Percentiles rank a stretch among this genome's conserved stretches.
phyloP scores from a whole-genome alignment of 129 eudicot species.

The Silybum marianum region DNA sequence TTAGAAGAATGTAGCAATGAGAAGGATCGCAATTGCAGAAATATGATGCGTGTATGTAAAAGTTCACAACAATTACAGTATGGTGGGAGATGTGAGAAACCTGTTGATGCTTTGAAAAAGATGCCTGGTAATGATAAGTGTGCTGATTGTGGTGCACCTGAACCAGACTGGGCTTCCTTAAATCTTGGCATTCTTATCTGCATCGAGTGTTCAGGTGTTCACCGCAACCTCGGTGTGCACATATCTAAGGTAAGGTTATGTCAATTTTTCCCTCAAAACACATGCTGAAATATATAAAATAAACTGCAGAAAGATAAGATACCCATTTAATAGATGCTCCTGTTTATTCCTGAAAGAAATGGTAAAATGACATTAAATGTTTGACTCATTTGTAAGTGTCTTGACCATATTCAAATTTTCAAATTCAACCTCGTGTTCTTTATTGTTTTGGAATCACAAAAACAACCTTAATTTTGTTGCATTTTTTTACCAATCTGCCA shows the following conservation, averaged over 20 bases:
- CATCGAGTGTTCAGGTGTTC: slow-evolving; percentile 95
- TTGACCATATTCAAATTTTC: no score
- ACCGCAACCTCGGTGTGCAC: slow-evolving; percentile 95
- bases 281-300: no score
- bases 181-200: slow-evolving; percentile 93
- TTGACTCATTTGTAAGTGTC: no score
- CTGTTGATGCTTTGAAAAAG: slow-evolving; percentile 53
- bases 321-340: neutral
- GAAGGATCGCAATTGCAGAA: slow-evolving; percentile 46
- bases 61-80: slow-evolving; percentile 60
- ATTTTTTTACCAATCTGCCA: neutral
- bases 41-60: slow-evolving; percentile 55
- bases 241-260: slow-evolving; percentile 75
- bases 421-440: no score
- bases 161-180: slow-evolving; percentile 97
- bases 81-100: slow-evolving; percentile 57
- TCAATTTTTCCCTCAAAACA: neutral
- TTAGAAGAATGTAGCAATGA: slow-evolving; percentile 41
- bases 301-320: no score
- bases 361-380: no score
- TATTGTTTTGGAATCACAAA: neutral
- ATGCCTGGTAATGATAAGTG: slow-evolving; percentile 86
- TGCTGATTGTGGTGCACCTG: slow-evolving; percentile 98
- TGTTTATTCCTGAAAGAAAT: no score
- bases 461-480: neutral